These are phyloP conservation scores for Pyricularia pennisetigena DNA, from an alignment of 2,329 filamentous ascomycete genomes.

Conservation along the genomic window DNA sequence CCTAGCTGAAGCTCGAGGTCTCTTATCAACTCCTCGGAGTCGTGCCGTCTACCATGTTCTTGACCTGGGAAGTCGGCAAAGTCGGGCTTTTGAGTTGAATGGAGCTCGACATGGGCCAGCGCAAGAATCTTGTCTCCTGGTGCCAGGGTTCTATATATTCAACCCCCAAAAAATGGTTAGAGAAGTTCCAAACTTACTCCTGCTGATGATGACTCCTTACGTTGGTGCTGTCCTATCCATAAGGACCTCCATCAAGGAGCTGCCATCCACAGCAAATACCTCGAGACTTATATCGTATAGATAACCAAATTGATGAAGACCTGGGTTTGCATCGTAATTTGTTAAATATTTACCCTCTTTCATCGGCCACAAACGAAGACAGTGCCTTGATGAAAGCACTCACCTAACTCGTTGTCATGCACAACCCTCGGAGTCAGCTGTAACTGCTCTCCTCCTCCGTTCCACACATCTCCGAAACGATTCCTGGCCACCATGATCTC, in stretches of 20 bases:
- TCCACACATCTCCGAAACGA: slow-evolving; percentile 7
- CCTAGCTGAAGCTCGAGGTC: slow-evolving; percentile 49
- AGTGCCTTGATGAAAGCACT: neutral
- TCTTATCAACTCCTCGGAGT: slow-evolving; percentile 46
- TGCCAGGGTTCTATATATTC: neutral
- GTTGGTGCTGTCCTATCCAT: slow-evolving; percentile 30
- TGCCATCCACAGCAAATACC: slow-evolving; percentile 29
- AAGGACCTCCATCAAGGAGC: slow-evolving; percentile 34
- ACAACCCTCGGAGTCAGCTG: slow-evolving; percentile 4
- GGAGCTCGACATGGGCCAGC: slow-evolving; percentile 34
- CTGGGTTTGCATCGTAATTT: slow-evolving; percentile 5
- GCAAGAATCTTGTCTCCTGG: slow-evolving; percentile 22
- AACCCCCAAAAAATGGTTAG: neutral
- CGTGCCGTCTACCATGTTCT: slow-evolving; percentile 15
- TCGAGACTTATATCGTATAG: slow-evolving; percentile 38
- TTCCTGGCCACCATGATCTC: slow-evolving; percentile 11
- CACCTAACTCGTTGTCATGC: slow-evolving; percentile 10
- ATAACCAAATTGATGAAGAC: slow-evolving; percentile 31
- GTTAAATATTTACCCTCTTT: neutral
- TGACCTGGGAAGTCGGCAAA: slow-evolving; percentile 15
- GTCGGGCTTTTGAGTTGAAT: slow-evolving; percentile 9
- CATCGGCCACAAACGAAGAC: neutral
- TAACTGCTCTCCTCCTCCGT: slow-evolving; percentile 7
- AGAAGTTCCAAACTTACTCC: neutral
- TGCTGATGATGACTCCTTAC: slow-evolving; percentile 17